Evolutionary conservation across 1,284 basidiomycete genomes (phyloP).

Genomic region (Apiotrichum montevideense): DNA sequence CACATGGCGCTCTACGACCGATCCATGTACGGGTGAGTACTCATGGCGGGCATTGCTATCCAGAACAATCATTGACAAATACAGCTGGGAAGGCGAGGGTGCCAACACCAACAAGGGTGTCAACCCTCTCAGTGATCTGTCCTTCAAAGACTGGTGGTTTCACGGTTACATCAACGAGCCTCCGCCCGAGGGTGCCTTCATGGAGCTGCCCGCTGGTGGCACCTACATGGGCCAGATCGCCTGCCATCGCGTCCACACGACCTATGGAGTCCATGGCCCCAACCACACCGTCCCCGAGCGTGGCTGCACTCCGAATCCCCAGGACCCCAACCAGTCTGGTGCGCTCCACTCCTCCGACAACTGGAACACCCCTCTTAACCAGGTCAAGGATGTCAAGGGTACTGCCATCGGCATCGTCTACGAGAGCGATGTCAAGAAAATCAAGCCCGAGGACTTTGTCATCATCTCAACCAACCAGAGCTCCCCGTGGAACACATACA

Average conservation of each 20-base stretch:
- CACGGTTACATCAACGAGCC: constrained; percentile 39
- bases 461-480: constrained; percentile 68
- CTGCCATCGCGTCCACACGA: constrained; percentile 32
- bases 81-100: constrained; percentile 47
- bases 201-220: constrained; percentile 39
- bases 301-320: neutral
- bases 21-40: constrained; percentile 39
- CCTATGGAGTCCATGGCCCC: constrained; percentile 8
- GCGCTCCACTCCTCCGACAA: neutral
- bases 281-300: neutral
- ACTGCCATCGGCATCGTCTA: constrained; percentile 54
- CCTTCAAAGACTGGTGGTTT: constrained; percentile 67
- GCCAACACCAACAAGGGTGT: constrained; percentile 45
- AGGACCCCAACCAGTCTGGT: neutral
- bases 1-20: constrained; percentile 40
- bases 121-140: constrained; percentile 53
- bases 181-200: constrained; percentile 28
- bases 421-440: constrained; percentile 53
- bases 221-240: constrained; percentile 32
- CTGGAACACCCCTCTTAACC: neutral
- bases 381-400: constrained; percentile 8
- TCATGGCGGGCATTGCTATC: neutral
- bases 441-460: constrained; percentile 61
- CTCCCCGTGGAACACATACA: constrained; percentile 60
- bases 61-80: neutral